phyloP scores from a whole-genome alignment of 2,329 filamentous ascomycete genomes.

The Fusarium pilosicola region DNA sequence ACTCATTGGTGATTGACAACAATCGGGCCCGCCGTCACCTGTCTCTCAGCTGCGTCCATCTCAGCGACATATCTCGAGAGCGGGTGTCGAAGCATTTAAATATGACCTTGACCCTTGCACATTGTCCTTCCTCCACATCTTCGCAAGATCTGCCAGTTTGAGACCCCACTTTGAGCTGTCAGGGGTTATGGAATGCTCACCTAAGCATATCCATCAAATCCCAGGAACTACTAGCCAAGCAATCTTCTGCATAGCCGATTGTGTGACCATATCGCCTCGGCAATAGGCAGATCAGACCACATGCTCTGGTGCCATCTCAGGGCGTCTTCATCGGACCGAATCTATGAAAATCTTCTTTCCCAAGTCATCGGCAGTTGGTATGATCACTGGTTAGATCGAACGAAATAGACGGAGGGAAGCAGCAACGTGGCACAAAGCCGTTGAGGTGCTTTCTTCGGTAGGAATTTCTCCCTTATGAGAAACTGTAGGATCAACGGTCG shows the following conservation, averaged over 20 bases:
- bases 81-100: slow-evolving; percentile 30
- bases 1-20: not conserved
- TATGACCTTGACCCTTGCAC: slow-evolving; percentile 32
- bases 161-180: not conserved
- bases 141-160: slow-evolving; percentile 24
- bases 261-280: not conserved
- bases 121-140: slow-evolving; percentile 12
- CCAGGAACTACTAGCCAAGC: not conserved
- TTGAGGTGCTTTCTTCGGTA: not conserved
- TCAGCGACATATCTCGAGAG: not conserved
- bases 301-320: not conserved
- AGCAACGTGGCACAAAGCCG: slow-evolving; percentile 2
- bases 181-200: not conserved
- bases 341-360: not conserved
- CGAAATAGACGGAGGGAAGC: not conserved
- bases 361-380: not conserved
- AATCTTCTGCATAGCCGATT: slow-evolving; percentile 17
- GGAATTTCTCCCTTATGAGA: not conserved
- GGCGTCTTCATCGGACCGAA: not conserved
- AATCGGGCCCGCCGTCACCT: slow-evolving; percentile 1
- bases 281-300: not conserved
- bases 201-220: not conserved
- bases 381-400: not conserved
- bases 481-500: not conserved
- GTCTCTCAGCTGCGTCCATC: not conserved